Evolutionary conservation across 1,284 basidiomycete species (phyloP).

Genomic region (Ceratorhiza oryzae-sativae): DNA sequence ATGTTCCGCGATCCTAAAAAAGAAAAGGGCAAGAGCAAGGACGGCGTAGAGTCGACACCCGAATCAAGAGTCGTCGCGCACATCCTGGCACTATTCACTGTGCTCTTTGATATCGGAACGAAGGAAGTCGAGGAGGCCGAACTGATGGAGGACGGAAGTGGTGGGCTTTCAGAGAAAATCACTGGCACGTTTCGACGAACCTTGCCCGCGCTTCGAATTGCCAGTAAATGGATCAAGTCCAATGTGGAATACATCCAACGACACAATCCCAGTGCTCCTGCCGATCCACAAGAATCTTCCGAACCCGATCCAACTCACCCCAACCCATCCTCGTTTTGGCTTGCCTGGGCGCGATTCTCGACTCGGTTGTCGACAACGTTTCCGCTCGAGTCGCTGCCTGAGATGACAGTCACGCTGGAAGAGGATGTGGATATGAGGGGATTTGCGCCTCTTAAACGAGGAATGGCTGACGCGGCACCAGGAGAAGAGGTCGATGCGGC

Average conservation of each 20-base stretch:
- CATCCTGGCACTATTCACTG: constrained; percentile 72
- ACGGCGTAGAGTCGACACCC: constrained; percentile 48
- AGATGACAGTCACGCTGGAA: constrained; percentile 72
- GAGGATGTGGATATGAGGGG: constrained; percentile 92
- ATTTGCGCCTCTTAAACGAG: constrained; percentile 79
- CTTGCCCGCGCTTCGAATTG: constrained; percentile 85
- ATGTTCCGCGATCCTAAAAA: constrained; percentile 58
- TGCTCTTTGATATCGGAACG: constrained; percentile 72
- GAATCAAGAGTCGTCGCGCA: constrained; percentile 77
- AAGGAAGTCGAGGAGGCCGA: constrained; percentile 54
- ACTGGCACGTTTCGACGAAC: constrained; percentile 85
- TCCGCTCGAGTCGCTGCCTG: constrained; percentile 70
- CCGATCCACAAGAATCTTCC: constrained; percentile 49
- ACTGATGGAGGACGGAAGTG: constrained; percentile 41
- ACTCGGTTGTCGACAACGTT: constrained; percentile 71
- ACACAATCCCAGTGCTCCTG: constrained; percentile 51
- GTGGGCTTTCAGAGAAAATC: constrained; percentile 62
- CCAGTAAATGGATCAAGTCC: constrained; percentile 86
- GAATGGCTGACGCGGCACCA: constrained; percentile 45
- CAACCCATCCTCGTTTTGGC: constrained; percentile 68
- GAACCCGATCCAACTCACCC: constrained; percentile 38
- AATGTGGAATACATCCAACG: constrained; percentile 73
- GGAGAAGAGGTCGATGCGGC: constrained; percentile 35
- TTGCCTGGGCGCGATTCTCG: constrained; percentile 71
- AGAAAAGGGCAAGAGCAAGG: constrained; percentile 45